Evolutionary conservation across 805 yeast species (phyloP), one percentile per base, ranked within the genome.

Genomic region (Blastobotrys robertii): DNA sequence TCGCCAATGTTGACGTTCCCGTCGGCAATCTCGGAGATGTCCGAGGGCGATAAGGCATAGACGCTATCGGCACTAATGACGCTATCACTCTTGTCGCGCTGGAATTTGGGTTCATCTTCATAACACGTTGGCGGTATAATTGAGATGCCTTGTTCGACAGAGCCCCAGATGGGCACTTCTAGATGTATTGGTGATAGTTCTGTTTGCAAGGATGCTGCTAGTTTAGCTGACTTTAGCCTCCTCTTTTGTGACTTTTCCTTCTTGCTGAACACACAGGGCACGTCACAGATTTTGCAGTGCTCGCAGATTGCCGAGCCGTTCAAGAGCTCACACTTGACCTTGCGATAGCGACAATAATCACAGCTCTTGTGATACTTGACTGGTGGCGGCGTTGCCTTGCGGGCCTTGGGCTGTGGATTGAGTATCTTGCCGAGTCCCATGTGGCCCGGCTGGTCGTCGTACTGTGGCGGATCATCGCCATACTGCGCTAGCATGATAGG

Each of bases 311-410:
- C 12, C n/a, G 34, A 30, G 9, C 44, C 42, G 9, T 37, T 35
- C 13, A 32, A 32, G 12, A 34, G 12, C 29, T 41, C 37, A 29
- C 50, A 44, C 34, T 47, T 47, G 31, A 45, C 44, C 37, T 47
- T 47, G n/a, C 50, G 38, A 37, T 47, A 34, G 19, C 50, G 44
- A 22, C 50, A 47, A 41, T 45, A 47, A 31, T 47, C 42, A 30
- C 50, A 47, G 3, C 46, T 42, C 37, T 45, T 47, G 14, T 46
- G 50, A 14, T 16, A 39, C 35, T 45, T 45, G 9, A 34, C 31
- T 2, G 35, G 25, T 6, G 25, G 25, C 4, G 25, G 25, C 25
- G 25, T 19, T 4, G 25, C 25, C 25, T 19, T 19, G 25, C 25
- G 25, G 4, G 25, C 4, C 25, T 19, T 19, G 25, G 25, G 25